A percentile compares a stretch with the other conserved stretches of the same genome.
Conservation (phyloP, 2,329 filamentous ascomycete species). For the Harringtonia lauricola region DNA sequence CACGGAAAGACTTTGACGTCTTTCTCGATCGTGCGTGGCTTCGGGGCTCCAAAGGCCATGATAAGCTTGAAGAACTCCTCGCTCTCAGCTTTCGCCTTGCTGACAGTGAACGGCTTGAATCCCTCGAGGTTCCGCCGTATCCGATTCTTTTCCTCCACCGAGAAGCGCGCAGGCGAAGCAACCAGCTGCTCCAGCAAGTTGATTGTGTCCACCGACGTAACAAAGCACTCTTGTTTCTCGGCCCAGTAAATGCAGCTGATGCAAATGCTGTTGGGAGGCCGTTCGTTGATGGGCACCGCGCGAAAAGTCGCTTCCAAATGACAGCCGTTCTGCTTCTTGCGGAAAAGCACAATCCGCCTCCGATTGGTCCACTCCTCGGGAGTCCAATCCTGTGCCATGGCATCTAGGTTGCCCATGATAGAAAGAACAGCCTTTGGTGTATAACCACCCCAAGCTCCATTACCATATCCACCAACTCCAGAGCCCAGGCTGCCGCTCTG, state of each 20-base stretch:
- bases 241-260: constrained; percentile 98
- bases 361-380: constrained; percentile 69
- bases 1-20: constrained; percentile 98
- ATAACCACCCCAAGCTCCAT: constrained; percentile 73
- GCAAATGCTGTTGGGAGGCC: constrained; percentile 75
- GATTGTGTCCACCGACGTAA: constrained; percentile 96
- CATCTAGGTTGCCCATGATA: constrained; percentile 72
- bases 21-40: constrained; percentile 96
- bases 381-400: constrained; percentile 77
- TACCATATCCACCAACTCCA: constrained; percentile 30
- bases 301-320: constrained; percentile 74
- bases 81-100: constrained; percentile 82
- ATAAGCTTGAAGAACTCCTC: constrained; percentile 99
- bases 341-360: constrained; percentile 81
- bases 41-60: constrained; percentile 92
- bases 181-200: constrained; percentile 88
- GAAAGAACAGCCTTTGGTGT: constrained; percentile 77
- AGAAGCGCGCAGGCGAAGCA: constrained; percentile 64
- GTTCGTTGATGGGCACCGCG: constrained; percentile 66
- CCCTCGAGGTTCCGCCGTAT: constrained; percentile 93
- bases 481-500: constrained; percentile 18
- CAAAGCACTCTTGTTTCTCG: constrained; percentile 80
- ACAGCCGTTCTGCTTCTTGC: constrained; percentile 68
- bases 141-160: constrained; percentile 95
- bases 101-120: constrained; percentile 85